phyloP scores from a whole-genome alignment of 208 protist species.

The Trypanosoma theileri region DNA sequence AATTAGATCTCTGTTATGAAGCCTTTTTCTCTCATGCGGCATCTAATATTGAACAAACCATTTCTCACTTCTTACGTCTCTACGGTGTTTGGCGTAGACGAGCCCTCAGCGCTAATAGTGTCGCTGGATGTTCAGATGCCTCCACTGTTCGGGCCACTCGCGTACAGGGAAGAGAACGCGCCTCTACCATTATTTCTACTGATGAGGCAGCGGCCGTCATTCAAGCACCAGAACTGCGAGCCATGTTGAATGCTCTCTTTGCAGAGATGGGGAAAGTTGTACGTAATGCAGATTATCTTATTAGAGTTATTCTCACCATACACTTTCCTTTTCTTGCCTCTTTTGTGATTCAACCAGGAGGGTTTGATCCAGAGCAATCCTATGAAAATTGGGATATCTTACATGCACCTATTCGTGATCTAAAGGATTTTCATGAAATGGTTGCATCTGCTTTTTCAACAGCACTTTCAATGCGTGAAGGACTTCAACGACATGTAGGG shows the following conservation, averaged over 20 bases:
- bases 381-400: slow-evolving; percentile 49
- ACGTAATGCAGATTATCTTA: slow-evolving; percentile 78
- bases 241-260: slow-evolving; percentile 74
- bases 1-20: slow-evolving; percentile 70
- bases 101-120: slow-evolving; percentile 33
- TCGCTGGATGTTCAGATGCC: slow-evolving; percentile 21
- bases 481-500: no score
- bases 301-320: slow-evolving; percentile 56
- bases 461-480: slow-evolving; percentile 7
- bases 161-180: slow-evolving; percentile 55
- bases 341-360: slow-evolving; percentile 41
- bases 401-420: slow-evolving; percentile 29
- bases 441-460: slow-evolving; percentile 21
- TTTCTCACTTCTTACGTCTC: slow-evolving; percentile 69
- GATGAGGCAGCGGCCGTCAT: slow-evolving; percentile 75
- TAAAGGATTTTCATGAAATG: slow-evolving; percentile 38
- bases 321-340: slow-evolving; percentile 74
- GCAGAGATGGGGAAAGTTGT: slow-evolving; percentile 80
- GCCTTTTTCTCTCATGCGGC: slow-evolving; percentile 69
- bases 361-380: slow-evolving; percentile 45
- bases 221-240: slow-evolving; percentile 57
- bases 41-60: slow-evolving; percentile 61
- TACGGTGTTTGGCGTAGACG: slow-evolving; percentile 75
- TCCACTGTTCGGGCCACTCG: slow-evolving; percentile 62
- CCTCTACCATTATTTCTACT: slow-evolving; percentile 51